A percentile compares a stretch with the other conserved stretches of the same genome.
phyloP scores from a whole-genome alignment of 2,329 filamentous ascomycete species.

The Penicillium sp. region DNA sequence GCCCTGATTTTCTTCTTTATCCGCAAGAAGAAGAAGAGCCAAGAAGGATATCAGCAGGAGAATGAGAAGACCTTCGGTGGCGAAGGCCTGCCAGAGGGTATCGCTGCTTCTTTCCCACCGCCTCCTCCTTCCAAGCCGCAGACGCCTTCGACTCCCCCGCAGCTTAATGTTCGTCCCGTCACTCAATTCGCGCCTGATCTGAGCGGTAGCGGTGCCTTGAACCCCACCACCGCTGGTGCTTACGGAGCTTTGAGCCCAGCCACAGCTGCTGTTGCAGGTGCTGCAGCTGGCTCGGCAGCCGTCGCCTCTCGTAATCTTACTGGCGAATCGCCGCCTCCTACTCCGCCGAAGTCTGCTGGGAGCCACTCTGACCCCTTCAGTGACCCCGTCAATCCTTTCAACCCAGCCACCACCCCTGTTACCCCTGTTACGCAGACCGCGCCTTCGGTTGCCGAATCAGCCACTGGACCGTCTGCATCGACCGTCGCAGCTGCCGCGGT shows the following conservation, averaged over 20 bases:
- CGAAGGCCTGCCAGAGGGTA: conserved; percentile 27
- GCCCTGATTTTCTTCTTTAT: conserved; percentile 71
- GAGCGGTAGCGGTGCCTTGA: conserved; percentile 27
- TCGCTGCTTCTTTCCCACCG: conserved; percentile 35
- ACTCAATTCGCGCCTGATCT: conserved; percentile 78
- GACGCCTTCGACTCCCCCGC: conserved; percentile 61
- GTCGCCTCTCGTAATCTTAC: conserved; percentile 37
- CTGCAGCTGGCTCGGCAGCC: conserved; percentile 22
- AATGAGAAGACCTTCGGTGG: conserved; percentile 61
- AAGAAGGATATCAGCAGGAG: conserved; percentile 51
- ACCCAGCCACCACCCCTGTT: conserved; percentile 37
- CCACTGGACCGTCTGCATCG: conserved; percentile 31
- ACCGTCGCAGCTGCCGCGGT: conserved; percentile 38
- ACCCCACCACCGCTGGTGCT: conserved; percentile 14
- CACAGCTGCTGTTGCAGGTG: conserved; percentile 24
- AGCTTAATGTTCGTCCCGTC: conserved; percentile 78
- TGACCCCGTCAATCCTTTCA: conserved; percentile 70
- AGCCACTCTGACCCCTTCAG: conserved; percentile 49
- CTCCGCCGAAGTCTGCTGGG: conserved; percentile 43
- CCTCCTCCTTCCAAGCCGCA: conserved; percentile 38
- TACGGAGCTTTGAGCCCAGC: not conserved
- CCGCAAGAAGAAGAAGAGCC: conserved; percentile 66
- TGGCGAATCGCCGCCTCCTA: conserved; percentile 32
- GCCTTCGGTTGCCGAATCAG: conserved; percentile 25
- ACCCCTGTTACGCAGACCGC: conserved; percentile 6